Evolutionary conservation across 176 grass and related monocot species (phyloP), one percentile per base, ranked within the genome.

Genomic region (Poa annua): DNA sequence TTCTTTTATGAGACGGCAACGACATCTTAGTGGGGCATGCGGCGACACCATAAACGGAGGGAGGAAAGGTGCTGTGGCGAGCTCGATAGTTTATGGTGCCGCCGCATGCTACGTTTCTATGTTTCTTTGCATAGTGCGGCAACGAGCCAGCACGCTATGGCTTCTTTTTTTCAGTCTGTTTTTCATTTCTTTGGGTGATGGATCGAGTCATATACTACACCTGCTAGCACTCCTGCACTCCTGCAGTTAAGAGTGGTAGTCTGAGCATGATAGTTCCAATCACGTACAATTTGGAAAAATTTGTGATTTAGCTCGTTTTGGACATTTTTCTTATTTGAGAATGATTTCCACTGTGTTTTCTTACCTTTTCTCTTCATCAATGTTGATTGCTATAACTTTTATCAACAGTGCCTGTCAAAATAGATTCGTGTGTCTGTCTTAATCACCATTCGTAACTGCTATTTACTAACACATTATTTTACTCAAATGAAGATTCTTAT

Each of bases 401-500:
- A 52, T 51, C 21, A 80, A 76, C 20, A 21, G 76, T 80, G 6
- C 70, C 24, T 66, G n/a, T 75, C 67, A 21, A 54, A 89, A 42
- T 61, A 80, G 45, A 61, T 66, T 57, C 24, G 35, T 65, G 0
- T 56, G 25, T 59, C 44, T 59, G 24, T 32, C 60, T 50, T 72
- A 62, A 52, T 83, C 82, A 22, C 36, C 15, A 78, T 77, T 83
- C 14, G 9, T 2, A 34, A 54, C 54, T 4, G 54, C 66, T 73
- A 66, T 79, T 19, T 73, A 57, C 84, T 90, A 54, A 86, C 36
- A 22, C n/a, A 5, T 60, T 78, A 39, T 63, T 82, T 86, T 62
- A 59, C 66, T 82, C 38, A 53, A 78, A 83, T 75, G 38, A 86
- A 98, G 96, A 98, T 98, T 88, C 93, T 98, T 82, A 90, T 98